phyloP scores from a whole-genome alignment of 768 basidiomycete species.

The Calvatia gigantea region DNA sequence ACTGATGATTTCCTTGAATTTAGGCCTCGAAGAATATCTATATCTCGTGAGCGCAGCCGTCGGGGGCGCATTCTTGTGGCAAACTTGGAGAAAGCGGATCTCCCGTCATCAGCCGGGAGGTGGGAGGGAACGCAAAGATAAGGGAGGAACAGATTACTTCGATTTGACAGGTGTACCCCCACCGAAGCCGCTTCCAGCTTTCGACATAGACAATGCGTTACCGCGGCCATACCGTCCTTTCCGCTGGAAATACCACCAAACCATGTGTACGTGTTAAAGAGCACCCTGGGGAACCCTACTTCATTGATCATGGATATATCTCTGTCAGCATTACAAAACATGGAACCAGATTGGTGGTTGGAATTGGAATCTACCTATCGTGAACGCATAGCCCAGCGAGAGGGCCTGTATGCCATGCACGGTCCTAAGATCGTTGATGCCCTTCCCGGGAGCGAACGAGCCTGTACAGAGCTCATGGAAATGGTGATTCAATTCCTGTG shows the following conservation, averaged over 20 bases:
- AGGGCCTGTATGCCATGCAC: constrained; percentile 32
- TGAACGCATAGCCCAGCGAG: constrained; percentile 39
- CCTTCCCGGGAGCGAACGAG: constrained; percentile 45
- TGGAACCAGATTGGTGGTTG: constrained; percentile 56
- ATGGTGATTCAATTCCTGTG: constrained; percentile 57
- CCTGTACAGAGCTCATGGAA: constrained; percentile 50
- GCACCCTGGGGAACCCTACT: not conserved
- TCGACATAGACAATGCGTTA: constrained; percentile 39
- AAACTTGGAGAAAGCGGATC: not conserved
- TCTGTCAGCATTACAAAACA: constrained; percentile 36
- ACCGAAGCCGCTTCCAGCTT: constrained; percentile 37
- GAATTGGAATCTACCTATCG: constrained; percentile 52
- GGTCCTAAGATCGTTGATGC: constrained; percentile 40
- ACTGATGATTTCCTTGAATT: not conserved
- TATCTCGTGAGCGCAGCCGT: not conserved
- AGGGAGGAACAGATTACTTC: constrained; percentile 30
- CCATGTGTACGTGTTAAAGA: constrained; percentile 40
- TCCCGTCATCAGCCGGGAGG: not conserved
- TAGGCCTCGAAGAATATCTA: not conserved
- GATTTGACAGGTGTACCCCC: constrained; percentile 39
- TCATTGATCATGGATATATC: not conserved
- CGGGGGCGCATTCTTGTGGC: not conserved
- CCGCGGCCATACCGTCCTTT: constrained; percentile 54
- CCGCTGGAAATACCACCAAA: constrained; percentile 54
- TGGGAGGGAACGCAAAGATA: not conserved